Percentiles rank a stretch among this genome's conserved stretches.
Evolutionary conservation across 495 filamentous ascomycete genomes (phyloP).

Genomic region (Mytilinidion resinicola): DNA sequence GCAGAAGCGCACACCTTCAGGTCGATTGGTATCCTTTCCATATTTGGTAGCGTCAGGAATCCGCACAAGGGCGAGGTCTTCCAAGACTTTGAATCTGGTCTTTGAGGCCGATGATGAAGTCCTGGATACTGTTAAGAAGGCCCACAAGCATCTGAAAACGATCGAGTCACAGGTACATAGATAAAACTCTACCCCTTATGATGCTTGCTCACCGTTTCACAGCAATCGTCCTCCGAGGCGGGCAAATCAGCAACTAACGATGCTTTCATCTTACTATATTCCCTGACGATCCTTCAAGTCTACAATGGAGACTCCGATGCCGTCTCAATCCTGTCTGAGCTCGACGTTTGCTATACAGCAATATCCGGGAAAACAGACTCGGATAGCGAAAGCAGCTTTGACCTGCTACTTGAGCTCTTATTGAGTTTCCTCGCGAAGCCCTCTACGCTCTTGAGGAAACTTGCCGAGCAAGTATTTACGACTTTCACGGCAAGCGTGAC

Average conservation of each 20-base stretch:
- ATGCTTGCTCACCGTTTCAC: background rate
- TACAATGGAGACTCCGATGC: conserved; percentile 84
- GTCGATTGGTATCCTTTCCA: conserved; percentile 22
- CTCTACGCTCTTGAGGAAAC: conserved; percentile 75
- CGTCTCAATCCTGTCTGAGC: conserved; percentile 64
- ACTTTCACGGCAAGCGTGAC: conserved; percentile 68
- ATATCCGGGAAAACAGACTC: conserved; percentile 44
- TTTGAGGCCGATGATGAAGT: conserved; percentile 53
- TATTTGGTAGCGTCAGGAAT: conserved; percentile 50
- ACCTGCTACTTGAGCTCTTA: conserved; percentile 72
- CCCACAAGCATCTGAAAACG: conserved; percentile 52
- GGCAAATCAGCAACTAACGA: conserved; percentile 35
- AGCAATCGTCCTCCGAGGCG: background rate
- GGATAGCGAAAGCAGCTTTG: background rate
- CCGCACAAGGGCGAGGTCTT: conserved; percentile 38
- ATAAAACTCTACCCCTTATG: background rate
- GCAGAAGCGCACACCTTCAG: too few relatives aligned
- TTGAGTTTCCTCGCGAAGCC: conserved; percentile 81
- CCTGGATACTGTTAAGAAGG: conserved; percentile 58
- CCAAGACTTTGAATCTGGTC: conserved; percentile 30
- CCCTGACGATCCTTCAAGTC: conserved; percentile 79
- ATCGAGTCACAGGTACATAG: conserved; percentile 31
- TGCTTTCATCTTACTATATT: conserved; percentile 75
- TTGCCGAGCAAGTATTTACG: conserved; percentile 80
- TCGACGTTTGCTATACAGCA: conserved; percentile 64